Conservation (phyloP, 176 grass and related monocot species). For the Cenchrus purpureus region DNA sequence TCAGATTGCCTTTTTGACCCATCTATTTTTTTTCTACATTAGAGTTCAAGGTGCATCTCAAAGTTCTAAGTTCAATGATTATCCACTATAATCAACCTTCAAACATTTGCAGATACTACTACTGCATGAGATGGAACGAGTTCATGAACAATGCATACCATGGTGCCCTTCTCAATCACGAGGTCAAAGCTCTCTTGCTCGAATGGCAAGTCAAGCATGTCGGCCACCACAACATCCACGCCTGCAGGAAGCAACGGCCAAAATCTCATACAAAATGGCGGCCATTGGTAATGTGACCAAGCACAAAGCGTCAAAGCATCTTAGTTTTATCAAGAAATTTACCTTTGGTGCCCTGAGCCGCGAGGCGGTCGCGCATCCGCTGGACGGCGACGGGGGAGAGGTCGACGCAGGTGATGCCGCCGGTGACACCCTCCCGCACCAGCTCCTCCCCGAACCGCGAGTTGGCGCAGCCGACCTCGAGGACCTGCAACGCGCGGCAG, state of each 20-base stretch:
- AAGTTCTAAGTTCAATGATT: too few species aligned
- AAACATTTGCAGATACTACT: too few species aligned
- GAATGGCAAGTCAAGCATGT: constrained; percentile 92
- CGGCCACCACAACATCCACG: constrained; percentile 70
- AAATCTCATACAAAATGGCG: background rate
- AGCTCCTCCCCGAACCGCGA: constrained; percentile 83
- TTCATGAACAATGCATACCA: constrained; percentile 45
- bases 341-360: constrained; percentile 59
- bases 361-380: constrained; percentile 68
- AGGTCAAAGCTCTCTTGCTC: constrained; percentile 66
- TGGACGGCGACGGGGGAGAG: constrained; percentile 72
- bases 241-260: constrained; percentile 27
- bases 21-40: too few species aligned
- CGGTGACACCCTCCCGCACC: constrained; percentile 59
- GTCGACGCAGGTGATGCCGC: constrained; percentile 85
- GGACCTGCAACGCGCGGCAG: constrained; percentile 26
- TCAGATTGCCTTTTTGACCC: too few species aligned
- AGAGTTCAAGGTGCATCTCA: too few species aligned
- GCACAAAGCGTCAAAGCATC: background rate
- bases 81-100: too few species aligned
- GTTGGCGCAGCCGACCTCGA: constrained; percentile 90
- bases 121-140: too few species aligned
- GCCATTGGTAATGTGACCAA: background rate
- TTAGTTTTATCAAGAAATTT: background rate
- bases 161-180: constrained; percentile 82